phyloP scores from a whole-genome alignment of 495 filamentous ascomycete genomes.

The Amphirosellinia nigrospora region DNA sequence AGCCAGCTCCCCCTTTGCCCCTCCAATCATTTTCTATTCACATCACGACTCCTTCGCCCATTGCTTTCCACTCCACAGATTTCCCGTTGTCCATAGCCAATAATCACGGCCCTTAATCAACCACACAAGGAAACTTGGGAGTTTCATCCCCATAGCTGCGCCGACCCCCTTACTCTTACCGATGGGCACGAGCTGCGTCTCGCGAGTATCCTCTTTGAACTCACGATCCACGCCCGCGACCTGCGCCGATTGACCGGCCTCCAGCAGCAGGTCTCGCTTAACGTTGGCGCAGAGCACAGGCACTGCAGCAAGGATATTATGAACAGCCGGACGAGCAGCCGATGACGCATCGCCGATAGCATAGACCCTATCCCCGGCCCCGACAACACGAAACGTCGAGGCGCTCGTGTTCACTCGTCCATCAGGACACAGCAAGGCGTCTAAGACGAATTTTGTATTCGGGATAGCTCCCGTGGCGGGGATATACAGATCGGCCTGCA shows the following conservation, averaged over 20 bases:
- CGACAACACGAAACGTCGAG: constrained; percentile 42
- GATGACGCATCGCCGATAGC: constrained; percentile 44
- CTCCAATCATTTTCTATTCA: background rate
- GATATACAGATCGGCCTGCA: constrained; percentile 48
- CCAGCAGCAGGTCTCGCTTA: constrained; percentile 39
- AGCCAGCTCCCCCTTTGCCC: background rate
- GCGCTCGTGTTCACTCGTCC: constrained; percentile 42
- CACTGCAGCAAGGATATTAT: constrained; percentile 35
- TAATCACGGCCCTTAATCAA: constrained; percentile 69
- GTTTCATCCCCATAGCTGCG: constrained; percentile 55
- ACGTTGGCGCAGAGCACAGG: constrained; percentile 43
- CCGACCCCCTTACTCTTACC: constrained; percentile 60
- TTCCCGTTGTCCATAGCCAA: constrained; percentile 56
- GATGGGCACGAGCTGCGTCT: constrained; percentile 61
- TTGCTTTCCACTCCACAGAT: constrained; percentile 59
- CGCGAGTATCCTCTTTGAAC: constrained; percentile 48
- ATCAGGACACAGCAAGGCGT: constrained; percentile 32
- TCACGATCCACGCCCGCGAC: constrained; percentile 30
- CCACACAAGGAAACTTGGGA: constrained; percentile 64
- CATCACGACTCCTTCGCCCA: constrained; percentile 55
- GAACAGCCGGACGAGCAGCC: constrained; percentile 39
- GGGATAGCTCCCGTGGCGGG: constrained; percentile 43
- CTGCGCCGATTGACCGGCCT: constrained; percentile 34
- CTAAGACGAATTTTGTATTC: constrained; percentile 46
- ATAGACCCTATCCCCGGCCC: constrained; percentile 38